Base-by-base conservation (phyloP, 2,329 filamentous ascomycete species). In the Aureobasidium melanogenum region DNA sequence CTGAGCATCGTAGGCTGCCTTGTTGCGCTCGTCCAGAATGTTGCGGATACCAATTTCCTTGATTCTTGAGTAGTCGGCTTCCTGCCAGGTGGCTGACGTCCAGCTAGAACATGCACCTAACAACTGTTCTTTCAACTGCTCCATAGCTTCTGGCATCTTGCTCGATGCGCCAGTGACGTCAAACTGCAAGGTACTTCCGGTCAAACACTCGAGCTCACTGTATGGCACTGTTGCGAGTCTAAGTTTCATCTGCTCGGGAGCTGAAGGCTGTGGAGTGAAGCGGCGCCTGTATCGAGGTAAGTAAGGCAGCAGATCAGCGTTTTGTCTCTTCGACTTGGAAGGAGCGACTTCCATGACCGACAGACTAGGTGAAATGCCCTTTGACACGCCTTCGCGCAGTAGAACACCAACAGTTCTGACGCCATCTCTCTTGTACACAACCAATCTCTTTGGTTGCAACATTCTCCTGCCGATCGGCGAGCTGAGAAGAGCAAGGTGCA, bases 301-400 rank as follows among this genome's bases (percentile, higher is more conserved):
- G 69, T 92, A 97, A 0, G 94, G 92, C 12, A 99, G 79, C 38
- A 95, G 80, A 69, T 97, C 93, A n/a, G 87, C 89, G 17, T 88
- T 84, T 68, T 92, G 86, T 39, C 91, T 84, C 61, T 84, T 83
- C 61, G 85, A 82, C 61, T 88, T 82, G 41, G 84, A 77, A 1
- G 86, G 82, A 64, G 82, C 86, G 64, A 97, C 85, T 68, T 94
- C 91, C 47, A 94, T 82, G 1, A 96, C 83, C 67, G 91, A 88
- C 15, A 97, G 76, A 8, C 81, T 87, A 1, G 90, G 88, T 52
- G 83, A 80, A 22, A 82, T 79, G 5, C 86, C 86, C 58, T 82
- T 82, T 65, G 82, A 86, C 22, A 86, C 79, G 8, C 90, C 91
- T 65, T 96, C 91, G 22, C 86, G 82, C 14, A 93, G 78, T 17